Base-by-base conservation (phyloP, 306 rosid species). In the Lithocarpus polystachyus region DNA sequence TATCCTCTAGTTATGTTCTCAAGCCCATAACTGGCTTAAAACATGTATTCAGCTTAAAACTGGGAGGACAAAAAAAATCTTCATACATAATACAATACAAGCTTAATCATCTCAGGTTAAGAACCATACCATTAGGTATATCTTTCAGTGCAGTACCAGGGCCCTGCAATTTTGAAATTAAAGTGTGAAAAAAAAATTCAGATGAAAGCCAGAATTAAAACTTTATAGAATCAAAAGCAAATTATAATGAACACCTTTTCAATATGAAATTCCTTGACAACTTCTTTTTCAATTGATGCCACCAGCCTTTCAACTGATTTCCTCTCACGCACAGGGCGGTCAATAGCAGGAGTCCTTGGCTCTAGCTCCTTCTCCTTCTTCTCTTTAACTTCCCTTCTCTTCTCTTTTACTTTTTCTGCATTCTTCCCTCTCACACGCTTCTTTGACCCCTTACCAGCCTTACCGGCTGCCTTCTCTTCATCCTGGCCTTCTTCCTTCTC, bases 231-330 rank as follows among this genome's bases (percentile, higher is more conserved):
- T 59, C 64, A 59, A 35, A 10, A 15, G 20, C 19, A 68, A 73
- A 78, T 75, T 76, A 76, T 70, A 76, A 53, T 17, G 4, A 75
- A 72, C 57, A 96, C 99, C 99, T 96, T 96, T 79, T 86, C 90
- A 35, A 96, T 89, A 31, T 88, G 94, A 83, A 96, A 87, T 85
- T 93, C 99, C 92, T 83, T 93, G 68, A 73, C 76, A 52, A 88
- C 69, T 72, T 91, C 91, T 76, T 82, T 96, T 65, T 96, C 99
- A 56, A 90, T 76, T 40, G 93, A 80, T 72, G 98, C 90, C 76
- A 96, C 99, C 87, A 96, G 86, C 89, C 99, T 91, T 86, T 96
- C 99, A 84, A 96, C 99, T 43, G 91, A 83, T 85, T 96, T 96
- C 77, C 99, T 91, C 82, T 93, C 99, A 24, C 99, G 96, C 37